Evolutionary conservation across 192 early-diverging fungal genomes (phyloP), one percentile per base, ranked within the genome.

Genomic region (Backusella morwellensis): DNA sequence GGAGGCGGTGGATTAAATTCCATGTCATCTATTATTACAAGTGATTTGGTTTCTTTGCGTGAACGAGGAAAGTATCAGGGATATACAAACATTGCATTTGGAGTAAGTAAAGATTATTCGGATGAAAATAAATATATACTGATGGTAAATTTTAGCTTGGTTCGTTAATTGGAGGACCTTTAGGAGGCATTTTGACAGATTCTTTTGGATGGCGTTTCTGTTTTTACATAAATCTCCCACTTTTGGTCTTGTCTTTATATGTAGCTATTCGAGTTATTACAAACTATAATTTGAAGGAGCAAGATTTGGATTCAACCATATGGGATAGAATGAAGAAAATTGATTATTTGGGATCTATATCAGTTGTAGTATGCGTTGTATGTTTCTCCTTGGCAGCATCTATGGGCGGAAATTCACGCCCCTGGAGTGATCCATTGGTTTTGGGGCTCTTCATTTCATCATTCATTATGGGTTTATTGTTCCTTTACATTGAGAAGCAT

Each of bases 191-290:
- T 68, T 87, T 90, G 1, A 91, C 92, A 59, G 78, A 84, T 41
- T 34, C 77, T 19, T 67, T 81, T 38, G 83, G 78, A 38, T 91
- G 90, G 90, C 82, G 83, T 44, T 88, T 89, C 79, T 88, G 88
- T 59, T 94, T 94, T 75, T 95, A 86, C 84, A 89, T 95, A 80
- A 95, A 93, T 80, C 68, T 96, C 1, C 94, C 94, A 35, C 56
- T 94, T 67, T 85, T 91, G 6, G 34, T 80, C 19, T 35, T 90
- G 32, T 79, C 88, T 40, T 35, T 88, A 29, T 70, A 81, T 26
- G 83, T 87, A 4, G 73, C 89, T 29, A 42, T 73, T 4, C 34
- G 81, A n/a, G 35, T 85, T 47, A 77, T 92, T 81, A 71, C 86
- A 82, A 68, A 75, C 68, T 42, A 80, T 75, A 68, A 85, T 56